phyloP scores from a whole-genome alignment of 2,329 filamentous ascomycete species.

The Nothopassalora personata region DNA sequence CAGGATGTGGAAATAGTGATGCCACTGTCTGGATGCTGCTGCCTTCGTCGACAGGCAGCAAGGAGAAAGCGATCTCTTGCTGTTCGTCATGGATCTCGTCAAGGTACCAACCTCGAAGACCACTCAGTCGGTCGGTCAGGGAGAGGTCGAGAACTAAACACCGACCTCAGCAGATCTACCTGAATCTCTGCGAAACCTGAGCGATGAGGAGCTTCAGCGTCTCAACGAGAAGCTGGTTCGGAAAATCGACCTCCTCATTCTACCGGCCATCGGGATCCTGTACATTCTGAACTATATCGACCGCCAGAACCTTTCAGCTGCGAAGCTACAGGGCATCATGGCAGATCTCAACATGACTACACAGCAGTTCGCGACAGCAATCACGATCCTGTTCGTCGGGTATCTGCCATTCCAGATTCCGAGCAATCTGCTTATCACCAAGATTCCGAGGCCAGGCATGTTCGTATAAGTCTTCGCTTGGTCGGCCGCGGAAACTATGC shows the following conservation, averaged over 20 bases:
- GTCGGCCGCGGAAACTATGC: no score
- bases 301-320: slow-evolving; percentile 21
- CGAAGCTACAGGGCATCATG: slow-evolving; percentile 23
- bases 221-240: slow-evolving; percentile 18
- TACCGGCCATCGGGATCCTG: slow-evolving; percentile 23
- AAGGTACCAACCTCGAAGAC: no score
- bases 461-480: no score
- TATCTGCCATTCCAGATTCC: slow-evolving; percentile 38
- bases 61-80: no score
- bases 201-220: slow-evolving; percentile 15
- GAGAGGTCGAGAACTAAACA: no score
- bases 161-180: neutral
- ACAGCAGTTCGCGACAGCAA: slow-evolving; percentile 22
- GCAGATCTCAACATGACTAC: slow-evolving; percentile 16
- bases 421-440: slow-evolving; percentile 43
- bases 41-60: no score
- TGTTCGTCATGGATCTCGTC: no score
- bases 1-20: no score
- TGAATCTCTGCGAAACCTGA: slow-evolving; percentile 8
- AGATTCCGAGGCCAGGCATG: slow-evolving; percentile 37
- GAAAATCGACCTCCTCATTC: slow-evolving; percentile 24
- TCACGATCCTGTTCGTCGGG: slow-evolving; percentile 25
- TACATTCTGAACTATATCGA: slow-evolving; percentile 28
- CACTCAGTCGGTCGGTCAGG: no score
- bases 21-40: no score